Base-by-base conservation (phyloP, 257 asterid species). In the Lycium ferocissimum region DNA sequence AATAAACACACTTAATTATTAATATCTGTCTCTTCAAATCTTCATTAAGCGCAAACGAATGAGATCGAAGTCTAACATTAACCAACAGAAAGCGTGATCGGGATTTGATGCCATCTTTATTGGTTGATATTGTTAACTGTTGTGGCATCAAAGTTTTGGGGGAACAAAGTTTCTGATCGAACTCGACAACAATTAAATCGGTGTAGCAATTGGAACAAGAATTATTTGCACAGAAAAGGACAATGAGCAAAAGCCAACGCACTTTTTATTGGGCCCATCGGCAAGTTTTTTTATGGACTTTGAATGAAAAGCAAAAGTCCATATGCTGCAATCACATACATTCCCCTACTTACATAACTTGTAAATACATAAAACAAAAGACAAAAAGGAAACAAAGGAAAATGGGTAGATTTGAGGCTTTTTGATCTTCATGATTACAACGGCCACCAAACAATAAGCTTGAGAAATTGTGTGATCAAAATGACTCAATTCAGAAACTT, bases 281-380 rank as follows among this genome's bases (percentile, higher is more conserved):
- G 38, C 20, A 57, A n/a, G n/a, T 37, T 63, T 9, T 26, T 63
- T 3, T 40, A n/a, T 81, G 59, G 45, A 81, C 75, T 81, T 81
- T 61, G 56, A 43, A 81, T 81, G 75, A 81, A 81, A 59, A 61
- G 75, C 59, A 7, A 3, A 61, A 11, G 58, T 40, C 73, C 84
- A 9, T 35, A 81, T 40, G 56, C 40, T 18, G 56, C 83, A 58
- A 33, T 33, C 14, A 80, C 54, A 53, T 58, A 80, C 80, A 73
- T 73, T 20, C 20, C 18, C 57, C 59, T 47, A 72, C 58, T 45
- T 72, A 45, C 8, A 2, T 18, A 8, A 40, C 79, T 71, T 18
- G n/a, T 11, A 73, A 11, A 47, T 22, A 75, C n/a, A 75, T 4
- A 75, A 75, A 73, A 73, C 20, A 73, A 49, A 49, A 49, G 62